Percentiles rank a stretch among this genome's conserved stretches.
Conservation (phyloP, 768 basidiomycete genomes). For the Trametes punicea region DNA sequence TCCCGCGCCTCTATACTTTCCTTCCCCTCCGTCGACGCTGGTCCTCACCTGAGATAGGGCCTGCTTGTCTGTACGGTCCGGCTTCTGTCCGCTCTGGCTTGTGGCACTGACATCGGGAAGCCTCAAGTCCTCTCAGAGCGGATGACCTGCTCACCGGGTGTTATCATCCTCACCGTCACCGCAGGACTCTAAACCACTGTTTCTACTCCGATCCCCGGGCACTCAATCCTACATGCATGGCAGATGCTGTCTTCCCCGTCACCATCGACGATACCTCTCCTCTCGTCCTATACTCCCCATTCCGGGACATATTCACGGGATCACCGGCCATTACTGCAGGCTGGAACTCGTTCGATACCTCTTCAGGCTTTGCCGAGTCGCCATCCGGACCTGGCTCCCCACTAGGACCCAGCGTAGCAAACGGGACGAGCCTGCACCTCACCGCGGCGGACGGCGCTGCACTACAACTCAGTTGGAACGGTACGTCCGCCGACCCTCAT, state of each 20-base stretch:
- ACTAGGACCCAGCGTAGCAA: constrained; percentile 35
- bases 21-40: constrained; percentile 16
- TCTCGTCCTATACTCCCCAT: constrained; percentile 55
- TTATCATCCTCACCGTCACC: not conserved
- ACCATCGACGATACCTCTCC: constrained; percentile 68
- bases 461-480: constrained; percentile 57
- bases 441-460: constrained; percentile 60
- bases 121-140: not conserved
- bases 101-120: not conserved
- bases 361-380: constrained; percentile 43
- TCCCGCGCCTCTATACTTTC: not conserved
- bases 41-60: constrained; percentile 2
- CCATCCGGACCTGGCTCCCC: constrained; percentile 15
- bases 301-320: constrained; percentile 48
- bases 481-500: constrained; percentile 38
- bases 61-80: not conserved
- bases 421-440: constrained; percentile 57
- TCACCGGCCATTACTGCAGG: constrained; percentile 46
- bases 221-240: constrained; percentile 34
- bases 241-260: constrained; percentile 37
- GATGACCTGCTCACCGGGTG: not conserved
- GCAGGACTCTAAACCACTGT: not conserved
- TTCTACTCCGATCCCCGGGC: not conserved
- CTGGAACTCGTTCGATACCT: constrained; percentile 65
- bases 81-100: not conserved